Percentiles rank a stretch among this genome's conserved stretches.
Evolutionary conservation across 768 basidiomycete genomes (phyloP).

Genomic region (Mycena floridula): DNA sequence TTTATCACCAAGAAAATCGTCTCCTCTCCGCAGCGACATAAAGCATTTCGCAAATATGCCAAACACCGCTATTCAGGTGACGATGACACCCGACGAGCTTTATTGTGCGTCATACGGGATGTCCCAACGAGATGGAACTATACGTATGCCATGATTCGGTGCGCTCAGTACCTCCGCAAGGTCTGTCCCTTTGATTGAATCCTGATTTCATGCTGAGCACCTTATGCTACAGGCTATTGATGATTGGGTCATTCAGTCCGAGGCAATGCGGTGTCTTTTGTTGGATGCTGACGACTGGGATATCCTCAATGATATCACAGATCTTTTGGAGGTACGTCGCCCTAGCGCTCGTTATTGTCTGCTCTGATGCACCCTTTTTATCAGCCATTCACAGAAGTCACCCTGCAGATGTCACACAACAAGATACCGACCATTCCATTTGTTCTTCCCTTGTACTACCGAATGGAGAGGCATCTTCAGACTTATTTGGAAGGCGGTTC

Average conservation of each 20-base stretch:
- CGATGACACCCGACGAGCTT: conserved; percentile 1
- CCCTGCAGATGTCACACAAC: conserved; percentile 1
- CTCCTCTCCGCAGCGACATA: conserved; percentile 23
- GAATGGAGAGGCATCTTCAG: neutral
- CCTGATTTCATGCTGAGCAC: neutral
- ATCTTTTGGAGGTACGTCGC: conserved; percentile 14
- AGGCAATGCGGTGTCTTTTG: conserved; percentile 8
- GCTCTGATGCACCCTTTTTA: neutral
- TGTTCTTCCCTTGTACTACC: conserved; percentile 1
- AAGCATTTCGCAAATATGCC: neutral
- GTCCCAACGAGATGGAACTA: conserved; percentile 28
- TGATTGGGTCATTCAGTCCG: conserved; percentile 19
- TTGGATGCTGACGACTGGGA: conserved; percentile 15
- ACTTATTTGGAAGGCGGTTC: neutral
- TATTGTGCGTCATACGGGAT: conserved; percentile 25
- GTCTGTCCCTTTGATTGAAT: conserved; percentile 13
- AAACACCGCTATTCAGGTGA: conserved; percentile 6
- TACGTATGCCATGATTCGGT: conserved; percentile 27
- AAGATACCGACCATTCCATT: conserved; percentile 1
- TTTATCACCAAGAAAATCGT: conserved; percentile 24
- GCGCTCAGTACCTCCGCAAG: conserved; percentile 16
- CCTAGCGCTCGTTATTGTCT: too few relatives aligned
- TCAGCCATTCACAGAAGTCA: conserved; percentile 1
- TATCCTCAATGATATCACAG: conserved; percentile 10
- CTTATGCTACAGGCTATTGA: conserved; percentile 22